phyloP scores from a whole-genome alignment of 352 stramenopile genomes.

The Thraustochytrium sp. region DNA sequence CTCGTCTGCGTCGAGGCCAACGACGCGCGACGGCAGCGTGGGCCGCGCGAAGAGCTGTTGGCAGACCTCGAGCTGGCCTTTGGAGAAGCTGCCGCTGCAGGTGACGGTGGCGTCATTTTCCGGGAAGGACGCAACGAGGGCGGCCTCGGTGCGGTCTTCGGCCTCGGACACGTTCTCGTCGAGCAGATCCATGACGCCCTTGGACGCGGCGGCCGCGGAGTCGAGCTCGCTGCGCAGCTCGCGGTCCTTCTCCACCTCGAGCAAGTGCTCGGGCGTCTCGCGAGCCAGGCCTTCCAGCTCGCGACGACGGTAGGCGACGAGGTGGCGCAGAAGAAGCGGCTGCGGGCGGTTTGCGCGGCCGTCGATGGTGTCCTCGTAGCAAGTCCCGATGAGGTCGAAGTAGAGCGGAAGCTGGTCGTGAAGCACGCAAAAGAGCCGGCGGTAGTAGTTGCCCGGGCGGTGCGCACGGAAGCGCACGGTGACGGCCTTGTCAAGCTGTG shows the following conservation, averaged over 20 bases:
- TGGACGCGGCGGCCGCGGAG: no score
- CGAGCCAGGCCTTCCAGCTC: constrained; percentile 58
- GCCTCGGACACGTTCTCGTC: no score
- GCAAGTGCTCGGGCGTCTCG: constrained; percentile 69
- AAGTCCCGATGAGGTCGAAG: constrained; percentile 78
- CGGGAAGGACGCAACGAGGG: background rate
- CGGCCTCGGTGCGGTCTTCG: no score
- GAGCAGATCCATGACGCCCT: no score
- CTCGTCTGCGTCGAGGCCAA: background rate
- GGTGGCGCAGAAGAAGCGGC: constrained; percentile 78
- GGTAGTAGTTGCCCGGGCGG: constrained; percentile 80
- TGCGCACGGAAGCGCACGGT: constrained; percentile 69
- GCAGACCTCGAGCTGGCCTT: constrained; percentile 12
- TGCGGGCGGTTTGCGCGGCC: constrained; percentile 68
- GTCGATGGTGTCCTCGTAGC: constrained; percentile 59
- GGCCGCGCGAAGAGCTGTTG: constrained; percentile 8
- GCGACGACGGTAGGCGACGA: constrained; percentile 70
- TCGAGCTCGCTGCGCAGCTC: background rate
- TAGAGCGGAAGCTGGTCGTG: constrained; percentile 74
- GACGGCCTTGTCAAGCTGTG: constrained; percentile 66
- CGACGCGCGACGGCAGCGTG: background rate
- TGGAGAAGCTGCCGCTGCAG: background rate
- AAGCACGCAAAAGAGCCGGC: constrained; percentile 64
- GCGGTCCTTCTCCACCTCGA: background rate
- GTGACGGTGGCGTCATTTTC: background rate